These are phyloP conservation scores for Wickerhamiella siamensis DNA, from an alignment of 805 yeast genomes.

Conservation along the genomic window DNA sequence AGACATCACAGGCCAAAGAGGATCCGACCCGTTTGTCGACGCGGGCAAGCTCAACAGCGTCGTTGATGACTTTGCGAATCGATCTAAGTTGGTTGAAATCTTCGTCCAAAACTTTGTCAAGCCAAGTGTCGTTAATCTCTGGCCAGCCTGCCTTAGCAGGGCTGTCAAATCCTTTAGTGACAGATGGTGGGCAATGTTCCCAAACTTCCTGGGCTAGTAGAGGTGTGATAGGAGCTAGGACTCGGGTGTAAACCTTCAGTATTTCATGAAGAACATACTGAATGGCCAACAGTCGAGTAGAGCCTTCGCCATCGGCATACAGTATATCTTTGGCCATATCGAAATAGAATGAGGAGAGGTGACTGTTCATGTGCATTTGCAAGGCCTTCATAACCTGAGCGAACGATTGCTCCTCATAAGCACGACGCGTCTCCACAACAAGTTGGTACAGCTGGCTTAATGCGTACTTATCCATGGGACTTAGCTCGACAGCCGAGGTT, in stretches of 20 bases:
- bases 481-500: conserved; percentile 6
- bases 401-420: conserved; percentile 49
- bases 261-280: conserved; percentile 51
- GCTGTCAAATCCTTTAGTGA: conserved; percentile 24
- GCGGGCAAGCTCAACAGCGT: conserved; percentile 43
- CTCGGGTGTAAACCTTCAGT: conserved; percentile 44
- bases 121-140: conserved; percentile 26
- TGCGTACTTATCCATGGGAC: conserved; percentile 42
- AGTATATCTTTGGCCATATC: conserved; percentile 74
- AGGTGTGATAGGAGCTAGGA: conserved; percentile 74
- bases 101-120: conserved; percentile 25
- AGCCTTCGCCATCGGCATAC: conserved; percentile 47
- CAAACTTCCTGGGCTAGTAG: conserved; percentile 78
- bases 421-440: conserved; percentile 28
- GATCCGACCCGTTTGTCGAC: conserved; percentile 32
- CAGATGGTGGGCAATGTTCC: conserved; percentile 36
- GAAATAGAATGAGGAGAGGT: conserved; percentile 71
- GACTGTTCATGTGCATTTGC: conserved; percentile 57
- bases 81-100: conserved; percentile 30
- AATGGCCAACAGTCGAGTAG: conserved; percentile 39
- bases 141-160: conserved; percentile 39
- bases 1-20: conserved; percentile 44
- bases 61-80: conserved; percentile 37
- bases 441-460: conserved; percentile 41
- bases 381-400: conserved; percentile 53